Evolutionary conservation across 306 rosid genomes (phyloP).

Genomic region (Purshia tridentata): DNA sequence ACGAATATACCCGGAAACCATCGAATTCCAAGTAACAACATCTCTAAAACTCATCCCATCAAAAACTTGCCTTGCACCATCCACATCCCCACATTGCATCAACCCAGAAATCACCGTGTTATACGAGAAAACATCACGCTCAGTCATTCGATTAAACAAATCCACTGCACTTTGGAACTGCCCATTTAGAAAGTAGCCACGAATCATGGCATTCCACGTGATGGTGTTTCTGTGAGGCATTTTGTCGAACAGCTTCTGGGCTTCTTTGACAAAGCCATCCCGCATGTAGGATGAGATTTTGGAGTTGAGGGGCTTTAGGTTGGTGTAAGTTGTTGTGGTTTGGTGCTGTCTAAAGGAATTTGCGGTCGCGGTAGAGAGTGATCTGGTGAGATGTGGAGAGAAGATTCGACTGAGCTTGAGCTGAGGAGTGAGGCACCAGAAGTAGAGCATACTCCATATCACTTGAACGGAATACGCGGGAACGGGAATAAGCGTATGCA

Average conservation of each 20-base stretch:
- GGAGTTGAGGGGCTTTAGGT: slow-evolving; percentile 47
- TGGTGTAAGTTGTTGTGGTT: neutral
- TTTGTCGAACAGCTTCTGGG: slow-evolving; percentile 50
- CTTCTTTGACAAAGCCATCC: slow-evolving; percentile 34
- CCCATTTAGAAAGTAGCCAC: slow-evolving; percentile 40
- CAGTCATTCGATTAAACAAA: slow-evolving; percentile 36
- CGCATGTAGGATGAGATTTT: slow-evolving; percentile 43
- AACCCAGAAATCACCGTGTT: slow-evolving; percentile 53
- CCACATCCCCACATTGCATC: slow-evolving; percentile 51
- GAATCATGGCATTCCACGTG: slow-evolving; percentile 53
- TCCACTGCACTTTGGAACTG: slow-evolving; percentile 17
- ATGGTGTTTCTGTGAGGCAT: slow-evolving; percentile 44
- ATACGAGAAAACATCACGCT: slow-evolving; percentile 39
- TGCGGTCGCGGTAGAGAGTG: slow-evolving; percentile 18
- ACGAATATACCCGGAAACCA: slow-evolving; percentile 48
- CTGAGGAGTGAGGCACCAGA: slow-evolving; percentile 9
- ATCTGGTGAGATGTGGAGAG: slow-evolving; percentile 10
- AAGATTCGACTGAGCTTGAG: slow-evolving; percentile 26
- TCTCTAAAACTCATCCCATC: slow-evolving; percentile 39
- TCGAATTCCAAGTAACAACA: slow-evolving; percentile 52
- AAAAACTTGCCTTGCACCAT: slow-evolving; percentile 38
- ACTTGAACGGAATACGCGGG: neutral
- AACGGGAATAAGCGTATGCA: neutral
- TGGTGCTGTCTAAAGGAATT: slow-evolving; percentile 10
- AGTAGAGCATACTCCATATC: slow-evolving; percentile 42